phyloP scores from a whole-genome alignment of 164 flowering plant genomes.

The Liriodendron chinense region DNA sequence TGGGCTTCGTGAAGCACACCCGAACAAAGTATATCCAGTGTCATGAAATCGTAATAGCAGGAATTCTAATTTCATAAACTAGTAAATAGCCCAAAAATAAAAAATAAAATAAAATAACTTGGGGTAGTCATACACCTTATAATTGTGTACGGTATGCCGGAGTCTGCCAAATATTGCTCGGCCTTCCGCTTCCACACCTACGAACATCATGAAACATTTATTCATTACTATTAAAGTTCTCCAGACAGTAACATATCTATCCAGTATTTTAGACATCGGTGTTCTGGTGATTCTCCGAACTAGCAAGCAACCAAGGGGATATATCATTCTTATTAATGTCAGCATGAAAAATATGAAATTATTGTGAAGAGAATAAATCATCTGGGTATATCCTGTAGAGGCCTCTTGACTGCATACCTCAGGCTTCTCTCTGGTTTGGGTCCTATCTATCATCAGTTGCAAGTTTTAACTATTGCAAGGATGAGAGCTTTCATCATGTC shows the following conservation, averaged over 20 bases:
- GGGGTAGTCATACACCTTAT: slow-evolving; percentile 48
- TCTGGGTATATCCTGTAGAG: no score
- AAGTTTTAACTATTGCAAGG: no score
- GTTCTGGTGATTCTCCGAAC: background rate
- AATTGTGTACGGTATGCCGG: slow-evolving; percentile 93
- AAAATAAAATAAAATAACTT: background rate
- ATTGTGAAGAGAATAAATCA: background rate
- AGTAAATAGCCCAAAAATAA: background rate
- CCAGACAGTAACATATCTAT: background rate
- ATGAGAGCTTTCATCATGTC: no score
- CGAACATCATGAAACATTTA: background rate
- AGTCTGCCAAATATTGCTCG: slow-evolving; percentile 91
- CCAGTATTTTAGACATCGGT: background rate
- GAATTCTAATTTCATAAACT: background rate
- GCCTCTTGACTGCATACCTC: background rate
- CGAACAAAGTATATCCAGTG: background rate
- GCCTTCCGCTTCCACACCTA: slow-evolving; percentile 99
- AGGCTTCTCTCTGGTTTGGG: background rate
- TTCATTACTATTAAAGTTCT: background rate
- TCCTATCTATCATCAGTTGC: background rate
- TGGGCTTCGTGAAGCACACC: background rate
- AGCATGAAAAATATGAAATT: background rate
- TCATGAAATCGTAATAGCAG: background rate
- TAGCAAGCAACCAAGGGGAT: background rate
- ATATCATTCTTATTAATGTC: background rate